These are phyloP conservation scores for Fusarium protoensiforme DNA, from an alignment of 2,329 filamentous ascomycete genomes.

Conservation along the genomic window DNA sequence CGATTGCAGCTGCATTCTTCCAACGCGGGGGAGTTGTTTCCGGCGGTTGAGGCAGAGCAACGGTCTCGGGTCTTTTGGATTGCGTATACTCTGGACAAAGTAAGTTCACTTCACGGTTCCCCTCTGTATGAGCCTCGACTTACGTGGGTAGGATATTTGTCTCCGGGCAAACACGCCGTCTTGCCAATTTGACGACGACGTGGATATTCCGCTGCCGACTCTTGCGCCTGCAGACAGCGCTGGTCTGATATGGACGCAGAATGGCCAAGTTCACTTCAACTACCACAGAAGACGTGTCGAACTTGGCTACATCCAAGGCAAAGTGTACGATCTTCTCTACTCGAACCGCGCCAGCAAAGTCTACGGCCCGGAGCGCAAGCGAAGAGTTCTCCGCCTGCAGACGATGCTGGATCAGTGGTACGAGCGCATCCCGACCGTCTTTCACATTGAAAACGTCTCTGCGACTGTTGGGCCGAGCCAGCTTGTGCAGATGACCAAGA, in stretches of 20 bases:
- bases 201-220: constrained; percentile 53
- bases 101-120: constrained; percentile 1
- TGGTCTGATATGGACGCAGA: constrained; percentile 49
- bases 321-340: constrained; percentile 54
- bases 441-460: constrained; percentile 49
- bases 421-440: constrained; percentile 45
- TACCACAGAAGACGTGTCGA: constrained; percentile 54
- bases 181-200: constrained; percentile 52
- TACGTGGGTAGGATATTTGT: constrained; percentile 44
- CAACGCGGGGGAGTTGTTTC: constrained; percentile 33
- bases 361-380: constrained; percentile 45
- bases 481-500: constrained; percentile 49
- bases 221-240: constrained; percentile 43
- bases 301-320: constrained; percentile 54
- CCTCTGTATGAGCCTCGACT: not conserved
- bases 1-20: constrained; percentile 49
- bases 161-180: constrained; percentile 52
- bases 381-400: constrained; percentile 43
- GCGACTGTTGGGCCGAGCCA: constrained; percentile 43
- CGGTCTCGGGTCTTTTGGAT: constrained; percentile 55
- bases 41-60: constrained; percentile 47
- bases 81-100: constrained; percentile 54
- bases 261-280: constrained; percentile 49
- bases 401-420: constrained; percentile 53
- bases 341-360: constrained; percentile 43